These are phyloP conservation scores for Zygosaccharomyces gambellarensis DNA, from an alignment of 805 yeast species.

Conservation along the genomic window DNA sequence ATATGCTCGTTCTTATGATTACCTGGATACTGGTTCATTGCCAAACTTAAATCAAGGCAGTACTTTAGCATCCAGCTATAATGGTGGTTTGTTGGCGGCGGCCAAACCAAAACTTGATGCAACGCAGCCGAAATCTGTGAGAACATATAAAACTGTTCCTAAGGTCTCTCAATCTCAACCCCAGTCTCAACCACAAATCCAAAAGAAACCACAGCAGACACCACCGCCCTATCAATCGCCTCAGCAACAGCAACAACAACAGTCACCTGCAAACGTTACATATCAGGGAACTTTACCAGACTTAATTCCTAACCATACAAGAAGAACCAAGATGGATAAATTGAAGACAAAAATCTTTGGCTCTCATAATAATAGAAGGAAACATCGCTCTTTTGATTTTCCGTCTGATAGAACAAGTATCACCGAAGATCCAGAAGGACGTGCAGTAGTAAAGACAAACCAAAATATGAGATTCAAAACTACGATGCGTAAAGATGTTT, in stretches of 20 bases:
- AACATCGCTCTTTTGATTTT: slow-evolving; percentile 2
- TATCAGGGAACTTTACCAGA: slow-evolving; percentile 28
- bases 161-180: not conserved
- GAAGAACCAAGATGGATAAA: slow-evolving; percentile 19
- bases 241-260: not conserved
- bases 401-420: slow-evolving; percentile 4
- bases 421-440: slow-evolving; percentile 12
- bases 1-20: not conserved
- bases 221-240: not conserved
- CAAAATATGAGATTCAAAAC: slow-evolving; percentile 22
- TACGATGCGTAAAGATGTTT: slow-evolving; percentile 26
- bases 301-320: slow-evolving; percentile 23
- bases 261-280: slow-evolving; percentile 12
- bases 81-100: not conserved
- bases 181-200: not conserved
- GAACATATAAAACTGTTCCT: not conserved
- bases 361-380: slow-evolving; percentile 2
- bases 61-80: not conserved
- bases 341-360: slow-evolving; percentile 14
- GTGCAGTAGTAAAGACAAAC: slow-evolving; percentile 14
- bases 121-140: not conserved
- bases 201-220: not conserved
- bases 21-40: slow-evolving; percentile 1
- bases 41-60: not conserved
- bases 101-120: not conserved